phyloP scores from a whole-genome alignment of 1,284 basidiomycete species.

The Xanthoconium separans region DNA sequence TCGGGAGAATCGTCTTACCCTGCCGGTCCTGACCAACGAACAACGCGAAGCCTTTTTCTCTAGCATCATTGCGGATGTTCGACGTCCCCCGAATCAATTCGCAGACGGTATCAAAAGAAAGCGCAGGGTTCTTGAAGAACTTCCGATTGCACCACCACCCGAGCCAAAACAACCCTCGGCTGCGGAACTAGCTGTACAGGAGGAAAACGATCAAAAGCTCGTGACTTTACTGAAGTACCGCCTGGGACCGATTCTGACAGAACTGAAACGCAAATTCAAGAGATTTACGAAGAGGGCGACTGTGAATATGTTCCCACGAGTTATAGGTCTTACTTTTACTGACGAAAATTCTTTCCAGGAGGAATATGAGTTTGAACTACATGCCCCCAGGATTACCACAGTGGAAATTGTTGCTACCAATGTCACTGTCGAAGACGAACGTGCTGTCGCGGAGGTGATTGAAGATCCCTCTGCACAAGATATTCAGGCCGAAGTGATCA shows the following conservation, averaged over 20 bases:
- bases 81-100: conserved; percentile 83
- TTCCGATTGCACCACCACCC: conserved; percentile 88
- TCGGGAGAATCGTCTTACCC: conserved; percentile 71
- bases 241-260: conserved; percentile 82
- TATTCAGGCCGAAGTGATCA: conserved; percentile 31
- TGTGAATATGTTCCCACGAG: conserved; percentile 46
- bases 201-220: conserved; percentile 77
- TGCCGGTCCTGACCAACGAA: conserved; percentile 49
- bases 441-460: conserved; percentile 47
- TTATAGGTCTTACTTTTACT: conserved; percentile 6
- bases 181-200: conserved; percentile 82
- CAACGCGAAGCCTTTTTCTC: conserved; percentile 82
- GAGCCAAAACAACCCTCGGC: conserved; percentile 83
- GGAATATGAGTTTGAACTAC: conserved; percentile 62
- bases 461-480: conserved; percentile 35
- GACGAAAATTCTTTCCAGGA: conserved; percentile 45
- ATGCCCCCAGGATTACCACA: conserved; percentile 29
- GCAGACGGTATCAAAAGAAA: conserved; percentile 86
- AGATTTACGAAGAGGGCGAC: conserved; percentile 83
- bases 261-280: conserved; percentile 93
- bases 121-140: conserved; percentile 81
- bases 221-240: conserved; percentile 86
- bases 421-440: conserved; percentile 42
- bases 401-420: conserved; percentile 36
- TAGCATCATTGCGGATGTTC: conserved; percentile 66